These are phyloP conservation scores for Teratosphaeria nubilosa DNA, from an alignment of 2,329 filamentous ascomycete species.

Conservation along the genomic window DNA sequence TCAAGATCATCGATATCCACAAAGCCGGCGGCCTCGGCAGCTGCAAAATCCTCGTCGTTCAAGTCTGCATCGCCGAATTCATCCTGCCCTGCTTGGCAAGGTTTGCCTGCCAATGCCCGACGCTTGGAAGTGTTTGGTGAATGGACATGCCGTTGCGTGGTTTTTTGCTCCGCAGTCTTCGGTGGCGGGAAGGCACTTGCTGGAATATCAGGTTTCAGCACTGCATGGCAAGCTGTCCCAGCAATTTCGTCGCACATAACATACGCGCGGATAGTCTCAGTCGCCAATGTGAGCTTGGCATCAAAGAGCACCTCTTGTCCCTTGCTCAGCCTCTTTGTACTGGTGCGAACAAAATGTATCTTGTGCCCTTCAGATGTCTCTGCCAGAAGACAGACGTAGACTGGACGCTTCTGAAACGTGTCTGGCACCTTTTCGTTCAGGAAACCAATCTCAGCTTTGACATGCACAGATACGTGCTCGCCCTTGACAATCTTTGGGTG, in stretches of 20 bases:
- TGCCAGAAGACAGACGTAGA: conserved; percentile 64
- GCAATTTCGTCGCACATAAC: conserved; percentile 78
- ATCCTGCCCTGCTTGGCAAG: conserved; percentile 25
- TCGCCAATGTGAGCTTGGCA: conserved; percentile 43
- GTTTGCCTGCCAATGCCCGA: conserved; percentile 6
- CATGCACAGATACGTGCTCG: conserved; percentile 45
- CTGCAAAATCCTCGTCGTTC: conserved; percentile 44
- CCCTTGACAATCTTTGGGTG: conserved; percentile 30
- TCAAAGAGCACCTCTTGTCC: conserved; percentile 52
- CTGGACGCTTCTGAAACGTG: conserved; percentile 52
- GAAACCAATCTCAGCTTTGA: conserved; percentile 61
- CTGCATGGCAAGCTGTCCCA: conserved; percentile 46
- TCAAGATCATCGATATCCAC: conserved; percentile 44
- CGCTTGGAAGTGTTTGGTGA: conserved; percentile 18
- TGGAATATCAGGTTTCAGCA: conserved; percentile 41
- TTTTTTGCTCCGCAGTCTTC: conserved; percentile 12
- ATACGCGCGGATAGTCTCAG: conserved; percentile 55
- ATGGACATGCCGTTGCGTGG: conserved; percentile 6
- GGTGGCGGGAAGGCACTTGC: conserved; percentile 32
- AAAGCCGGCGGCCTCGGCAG: conserved; percentile 35
- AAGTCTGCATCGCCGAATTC: conserved; percentile 45
- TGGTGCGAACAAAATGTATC: conserved; percentile 56
- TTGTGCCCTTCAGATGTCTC: conserved; percentile 60
- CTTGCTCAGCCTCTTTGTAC: conserved; percentile 54
- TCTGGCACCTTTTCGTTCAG: conserved; percentile 54